Evolutionary conservation across 1,284 basidiomycete genomes (phyloP).

Genomic region (Lignosus rhinocerotis): DNA sequence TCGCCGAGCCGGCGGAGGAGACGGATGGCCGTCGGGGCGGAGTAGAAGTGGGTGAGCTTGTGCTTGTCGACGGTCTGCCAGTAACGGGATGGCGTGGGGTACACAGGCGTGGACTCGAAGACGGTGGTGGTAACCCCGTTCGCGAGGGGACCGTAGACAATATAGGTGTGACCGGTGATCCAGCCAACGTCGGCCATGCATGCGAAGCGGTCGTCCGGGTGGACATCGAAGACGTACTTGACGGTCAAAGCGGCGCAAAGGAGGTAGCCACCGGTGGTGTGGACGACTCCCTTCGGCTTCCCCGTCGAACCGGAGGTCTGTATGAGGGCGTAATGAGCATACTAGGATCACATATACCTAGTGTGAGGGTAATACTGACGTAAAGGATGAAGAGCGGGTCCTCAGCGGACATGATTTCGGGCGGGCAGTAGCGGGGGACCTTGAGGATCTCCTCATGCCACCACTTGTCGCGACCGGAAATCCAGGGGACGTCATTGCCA

Average conservation of each 20-base stretch:
- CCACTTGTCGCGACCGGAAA: conserved; percentile 89
- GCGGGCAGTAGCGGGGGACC: conserved; percentile 89
- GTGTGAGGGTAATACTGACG: conserved; percentile 50
- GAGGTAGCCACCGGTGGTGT: conserved; percentile 93
- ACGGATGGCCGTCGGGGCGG: conserved; percentile 92
- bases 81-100: conserved; percentile 94
- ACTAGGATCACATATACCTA: background rate
- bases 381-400: conserved; percentile 99
- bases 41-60: conserved; percentile 94
- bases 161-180: conserved; percentile 99
- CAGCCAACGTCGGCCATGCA: conserved; percentile 99
- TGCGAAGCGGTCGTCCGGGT: conserved; percentile 88
- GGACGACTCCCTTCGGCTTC: conserved; percentile 97
- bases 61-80: conserved; percentile 96
- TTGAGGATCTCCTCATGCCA: conserved; percentile 91
- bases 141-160: conserved; percentile 92
- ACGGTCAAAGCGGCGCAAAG: conserved; percentile 89
- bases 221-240: conserved; percentile 97
- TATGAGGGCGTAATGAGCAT: background rate
- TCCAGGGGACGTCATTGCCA: conserved; percentile 83
- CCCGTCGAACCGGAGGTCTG: conserved; percentile 95
- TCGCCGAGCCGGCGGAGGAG: conserved; percentile 87
- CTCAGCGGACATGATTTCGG: conserved; percentile 85
- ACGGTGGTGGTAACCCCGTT: conserved; percentile 92
- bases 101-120: conserved; percentile 97